phyloP scores from a whole-genome alignment of 345 rosid genomes.

The rapeseed (Brassica napus) region DNA sequence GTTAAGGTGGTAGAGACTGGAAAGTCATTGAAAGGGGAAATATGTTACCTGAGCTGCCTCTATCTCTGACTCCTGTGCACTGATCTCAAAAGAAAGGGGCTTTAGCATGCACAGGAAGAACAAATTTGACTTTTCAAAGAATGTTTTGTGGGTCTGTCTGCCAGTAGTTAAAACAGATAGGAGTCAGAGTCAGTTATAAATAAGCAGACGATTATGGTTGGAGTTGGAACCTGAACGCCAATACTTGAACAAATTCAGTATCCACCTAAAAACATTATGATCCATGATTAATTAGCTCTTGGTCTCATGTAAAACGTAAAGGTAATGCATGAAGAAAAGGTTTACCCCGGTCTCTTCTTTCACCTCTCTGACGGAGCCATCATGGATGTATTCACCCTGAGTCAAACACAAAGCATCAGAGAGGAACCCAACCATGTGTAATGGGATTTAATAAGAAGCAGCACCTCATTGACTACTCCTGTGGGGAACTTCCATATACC shows the following conservation, averaged over 20 bases:
- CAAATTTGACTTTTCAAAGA: constrained; percentile 76
- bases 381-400: constrained; percentile 85
- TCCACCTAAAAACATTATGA: constrained; percentile 54
- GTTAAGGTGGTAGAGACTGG: constrained; percentile 23
- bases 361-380: constrained; percentile 84
- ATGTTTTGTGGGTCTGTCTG: constrained; percentile 76
- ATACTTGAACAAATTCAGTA: constrained; percentile 67
- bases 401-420: constrained; percentile 22
- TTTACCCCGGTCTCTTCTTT: constrained; percentile 96
- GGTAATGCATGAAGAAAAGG: constrained; percentile 1
- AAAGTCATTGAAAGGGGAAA: not conserved
- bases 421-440: not conserved
- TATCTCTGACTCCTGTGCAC: constrained; percentile 73
- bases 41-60: constrained; percentile 66
- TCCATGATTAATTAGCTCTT: constrained; percentile 23
- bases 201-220: constrained; percentile 1
- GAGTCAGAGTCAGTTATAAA: not conserved
- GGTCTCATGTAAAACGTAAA: constrained; percentile 4
- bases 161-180: constrained; percentile 1
- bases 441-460: not conserved
- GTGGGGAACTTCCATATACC: constrained; percentile 94
- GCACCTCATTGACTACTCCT: constrained; percentile 73
- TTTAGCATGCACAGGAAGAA: constrained; percentile 76
- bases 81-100: constrained; percentile 67
- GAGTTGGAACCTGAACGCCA: constrained; percentile 69